Base-by-base conservation (phyloP, 305 asterid genomes). In the Solanum hybrid region DNA sequence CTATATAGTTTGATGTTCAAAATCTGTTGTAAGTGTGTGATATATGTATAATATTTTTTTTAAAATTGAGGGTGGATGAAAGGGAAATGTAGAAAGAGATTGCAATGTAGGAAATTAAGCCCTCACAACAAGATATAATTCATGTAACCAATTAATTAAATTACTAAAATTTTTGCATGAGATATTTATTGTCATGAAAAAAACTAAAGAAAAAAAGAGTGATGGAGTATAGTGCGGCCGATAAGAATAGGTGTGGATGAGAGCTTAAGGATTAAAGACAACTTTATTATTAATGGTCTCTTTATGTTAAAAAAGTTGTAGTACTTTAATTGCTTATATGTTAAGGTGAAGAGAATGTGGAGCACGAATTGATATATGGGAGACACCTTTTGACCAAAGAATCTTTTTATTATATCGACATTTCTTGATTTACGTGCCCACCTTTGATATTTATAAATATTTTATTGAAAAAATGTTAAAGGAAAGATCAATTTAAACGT, bases 251-350 rank as follows among this genome's bases (percentile, higher is more conserved):
- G 87, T 76, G 90, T 83, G 87, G 87, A 80, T 70, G 91, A 89
- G 84, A 91, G 89, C 57, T 41, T 45, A 29, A 83, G 73, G 87
- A 15, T 83, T 83, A 83, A 79, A 88, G 87, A 90, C 91, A 90
- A 92, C 84, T 91, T 83, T 83, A 82, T 39, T 81, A 24, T 5
- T 20, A 11, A 51, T 51, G 68, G n/a, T 45, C 10, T 76, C 80
- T 82, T 83, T 83, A 45, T 45, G 38, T 83, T 83, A 45, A 79
- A 78, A 68, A 68, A 68, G 76, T n/a, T 22, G 29, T 78, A 15
- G 13, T 78, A 33, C 39, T 86, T 36, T 91, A 92, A 91, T 94
- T 93, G 93, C 96, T 95, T 94, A 92, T 93, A 91, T 93, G 95
- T 94, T 93, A 94, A 93, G 95, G 29, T 68, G 79, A 38, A 37